Percentiles rank a stretch among this genome's conserved stretches.
Evolutionary conservation across 805 yeast genomes (phyloP).

Genomic region (Jamesozyma spencerorum): DNA sequence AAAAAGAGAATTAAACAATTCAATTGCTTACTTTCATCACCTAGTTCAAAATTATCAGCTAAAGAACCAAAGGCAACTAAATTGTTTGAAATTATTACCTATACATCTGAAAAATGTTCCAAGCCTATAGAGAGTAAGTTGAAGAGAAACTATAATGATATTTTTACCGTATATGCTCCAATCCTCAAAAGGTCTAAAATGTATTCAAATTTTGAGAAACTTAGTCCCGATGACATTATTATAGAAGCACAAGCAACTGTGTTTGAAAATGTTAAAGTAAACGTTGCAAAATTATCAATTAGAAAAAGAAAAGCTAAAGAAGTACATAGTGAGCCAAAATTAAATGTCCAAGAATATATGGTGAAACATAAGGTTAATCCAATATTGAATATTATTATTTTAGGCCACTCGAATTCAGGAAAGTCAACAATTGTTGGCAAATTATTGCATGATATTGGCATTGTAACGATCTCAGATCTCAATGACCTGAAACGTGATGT

Average conservation of each 20-base stretch:
- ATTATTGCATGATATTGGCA: conserved; percentile 7
- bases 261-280: conserved; percentile 29
- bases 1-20: background rate
- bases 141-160: conserved; percentile 15
- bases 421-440: conserved; percentile 13
- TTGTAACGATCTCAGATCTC: conserved; percentile 5
- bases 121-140: background rate
- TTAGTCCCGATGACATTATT: conserved; percentile 78
- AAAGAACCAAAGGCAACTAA: no score
- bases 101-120: no score
- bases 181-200: conserved; percentile 34
- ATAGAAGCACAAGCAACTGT: conserved; percentile 47
- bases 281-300: conserved; percentile 3
- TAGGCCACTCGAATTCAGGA: conserved; percentile 11
- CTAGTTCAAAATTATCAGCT: no score
- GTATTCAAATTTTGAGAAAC: conserved; percentile 47
- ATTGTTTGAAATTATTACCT: no score
- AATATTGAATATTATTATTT: conserved; percentile 1
- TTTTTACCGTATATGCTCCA: conserved; percentile 25
- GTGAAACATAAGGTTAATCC: background rate
- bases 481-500: conserved; percentile 6
- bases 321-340: conserved; percentile 2
- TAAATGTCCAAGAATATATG: conserved; percentile 4
- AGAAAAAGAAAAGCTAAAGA: background rate
- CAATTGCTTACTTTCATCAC: no score